Evolutionary conservation across 257 asterid genomes (phyloP).

Genomic region (Scutellaria minor): DNA sequence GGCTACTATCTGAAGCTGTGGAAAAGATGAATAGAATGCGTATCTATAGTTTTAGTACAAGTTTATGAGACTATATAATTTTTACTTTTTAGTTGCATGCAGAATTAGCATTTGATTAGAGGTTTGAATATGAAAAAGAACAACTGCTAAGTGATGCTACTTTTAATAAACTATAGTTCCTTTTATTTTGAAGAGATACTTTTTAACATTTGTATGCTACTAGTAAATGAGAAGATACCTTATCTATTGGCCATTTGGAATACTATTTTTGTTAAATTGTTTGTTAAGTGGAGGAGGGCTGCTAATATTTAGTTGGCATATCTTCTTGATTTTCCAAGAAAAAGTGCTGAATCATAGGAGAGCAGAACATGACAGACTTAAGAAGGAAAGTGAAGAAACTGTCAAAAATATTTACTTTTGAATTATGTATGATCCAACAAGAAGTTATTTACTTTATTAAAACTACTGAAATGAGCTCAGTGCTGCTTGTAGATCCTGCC

Average conservation of each 20-base stretch:
- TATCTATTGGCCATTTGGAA: no score
- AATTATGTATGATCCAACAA: constrained; percentile 70
- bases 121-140: neutral
- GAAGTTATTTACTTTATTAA: constrained; percentile 63
- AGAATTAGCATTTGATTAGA: neutral
- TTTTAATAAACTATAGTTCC: neutral
- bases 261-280: neutral
- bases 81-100: neutral
- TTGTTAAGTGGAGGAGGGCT: neutral
- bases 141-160: neutral
- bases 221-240: neutral
- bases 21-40: no score
- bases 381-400: constrained; percentile 31
- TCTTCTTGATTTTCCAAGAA: constrained; percentile 22
- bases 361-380: constrained; percentile 30
- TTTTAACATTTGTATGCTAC: neutral
- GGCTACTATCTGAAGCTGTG: no score
- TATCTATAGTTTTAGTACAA: no score
- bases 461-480: constrained; percentile 68
- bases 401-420: constrained; percentile 56
- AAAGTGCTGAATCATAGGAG: constrained; percentile 29
- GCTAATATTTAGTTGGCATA: neutral
- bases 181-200: neutral
- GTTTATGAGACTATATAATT: no score
- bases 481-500: no score